Evolutionary conservation across 179 eudicot genomes (phyloP).

Genomic region (Vitellaria paradoxa): DNA sequence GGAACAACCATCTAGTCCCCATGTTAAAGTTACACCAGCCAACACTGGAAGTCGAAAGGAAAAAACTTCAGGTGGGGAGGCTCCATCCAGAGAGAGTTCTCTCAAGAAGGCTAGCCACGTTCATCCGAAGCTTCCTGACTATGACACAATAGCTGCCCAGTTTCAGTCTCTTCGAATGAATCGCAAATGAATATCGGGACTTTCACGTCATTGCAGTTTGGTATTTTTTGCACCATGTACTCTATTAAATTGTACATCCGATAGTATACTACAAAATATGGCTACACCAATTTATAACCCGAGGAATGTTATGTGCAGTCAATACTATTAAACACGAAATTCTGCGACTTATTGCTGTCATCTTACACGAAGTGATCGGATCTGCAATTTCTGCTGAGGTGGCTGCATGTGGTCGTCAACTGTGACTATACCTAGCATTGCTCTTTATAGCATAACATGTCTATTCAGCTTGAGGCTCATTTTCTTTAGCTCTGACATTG

Average conservation of each 20-base stretch:
- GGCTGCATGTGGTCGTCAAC: too few relatives aligned
- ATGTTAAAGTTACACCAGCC: constrained; percentile 10
- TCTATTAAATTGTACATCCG: neutral
- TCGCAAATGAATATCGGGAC: constrained; percentile 19
- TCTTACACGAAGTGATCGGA: too few relatives aligned
- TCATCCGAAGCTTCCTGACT: constrained; percentile 98
- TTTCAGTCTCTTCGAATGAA: constrained; percentile 51
- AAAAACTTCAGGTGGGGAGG: constrained; percentile 21
- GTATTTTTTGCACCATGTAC: neutral
- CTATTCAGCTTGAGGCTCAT: too few relatives aligned
- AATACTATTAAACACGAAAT: too few relatives aligned
- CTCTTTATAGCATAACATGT: too few relatives aligned
- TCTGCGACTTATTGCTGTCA: too few relatives aligned
- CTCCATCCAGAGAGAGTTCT: constrained; percentile 42
- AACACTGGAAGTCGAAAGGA: constrained; percentile 25
- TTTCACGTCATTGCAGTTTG: neutral
- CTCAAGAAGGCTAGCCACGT: constrained; percentile 73
- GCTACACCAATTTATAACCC: too few relatives aligned
- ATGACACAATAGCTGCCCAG: constrained; percentile 59
- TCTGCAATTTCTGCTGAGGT: too few relatives aligned
- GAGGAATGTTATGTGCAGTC: too few relatives aligned
- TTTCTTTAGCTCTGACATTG: too few relatives aligned
- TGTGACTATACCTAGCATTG: too few relatives aligned
- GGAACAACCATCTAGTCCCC: constrained; percentile 30
- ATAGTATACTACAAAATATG: neutral